These are phyloP conservation scores for Fusarium heterosporum DNA, from an alignment of 2,329 filamentous ascomycete species.

Conservation along the genomic window DNA sequence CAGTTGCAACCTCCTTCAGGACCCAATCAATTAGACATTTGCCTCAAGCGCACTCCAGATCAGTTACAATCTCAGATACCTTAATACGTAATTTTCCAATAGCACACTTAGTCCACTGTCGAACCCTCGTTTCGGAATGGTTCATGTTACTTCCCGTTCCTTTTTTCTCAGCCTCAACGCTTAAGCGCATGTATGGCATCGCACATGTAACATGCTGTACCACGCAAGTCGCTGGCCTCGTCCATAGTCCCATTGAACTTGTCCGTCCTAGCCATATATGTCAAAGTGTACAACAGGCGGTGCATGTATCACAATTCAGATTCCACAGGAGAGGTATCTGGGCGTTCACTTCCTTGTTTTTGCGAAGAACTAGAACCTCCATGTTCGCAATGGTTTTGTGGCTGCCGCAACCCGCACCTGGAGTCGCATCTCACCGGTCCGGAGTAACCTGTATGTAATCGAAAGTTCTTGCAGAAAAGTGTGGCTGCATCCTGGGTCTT, in stretches of 20 bases:
- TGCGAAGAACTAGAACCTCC: background rate
- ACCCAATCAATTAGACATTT: slow-evolving; percentile 26
- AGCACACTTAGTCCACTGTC: slow-evolving; percentile 11
- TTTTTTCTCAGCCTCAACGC: slow-evolving; percentile 36
- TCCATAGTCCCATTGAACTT: slow-evolving; percentile 5
- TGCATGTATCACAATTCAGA: slow-evolving; percentile 25
- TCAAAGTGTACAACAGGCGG: slow-evolving; percentile 26
- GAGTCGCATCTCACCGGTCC: slow-evolving; percentile 30
- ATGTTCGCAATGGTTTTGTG: slow-evolving; percentile 3
- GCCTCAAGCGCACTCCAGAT: slow-evolving; percentile 21
- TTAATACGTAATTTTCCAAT: slow-evolving; percentile 29
- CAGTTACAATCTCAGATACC: slow-evolving; percentile 1
- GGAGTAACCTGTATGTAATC: slow-evolving; percentile 26
- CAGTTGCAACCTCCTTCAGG: slow-evolving; percentile 53
- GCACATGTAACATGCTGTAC: slow-evolving; percentile 15
- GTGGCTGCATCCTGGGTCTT: slow-evolving; percentile 29
- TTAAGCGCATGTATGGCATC: slow-evolving; percentile 23
- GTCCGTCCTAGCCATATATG: slow-evolving; percentile 5
- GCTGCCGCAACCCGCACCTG: slow-evolving; percentile 18
- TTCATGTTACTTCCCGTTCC: slow-evolving; percentile 28
- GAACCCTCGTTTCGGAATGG: slow-evolving; percentile 24
- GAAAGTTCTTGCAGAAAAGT: slow-evolving; percentile 20
- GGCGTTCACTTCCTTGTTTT: slow-evolving; percentile 7
- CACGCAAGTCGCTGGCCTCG: slow-evolving; percentile 31
- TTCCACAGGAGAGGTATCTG: slow-evolving; percentile 12